phyloP scores from a whole-genome alignment of 139 green algal species.

The Marvania coccoides region DNA sequence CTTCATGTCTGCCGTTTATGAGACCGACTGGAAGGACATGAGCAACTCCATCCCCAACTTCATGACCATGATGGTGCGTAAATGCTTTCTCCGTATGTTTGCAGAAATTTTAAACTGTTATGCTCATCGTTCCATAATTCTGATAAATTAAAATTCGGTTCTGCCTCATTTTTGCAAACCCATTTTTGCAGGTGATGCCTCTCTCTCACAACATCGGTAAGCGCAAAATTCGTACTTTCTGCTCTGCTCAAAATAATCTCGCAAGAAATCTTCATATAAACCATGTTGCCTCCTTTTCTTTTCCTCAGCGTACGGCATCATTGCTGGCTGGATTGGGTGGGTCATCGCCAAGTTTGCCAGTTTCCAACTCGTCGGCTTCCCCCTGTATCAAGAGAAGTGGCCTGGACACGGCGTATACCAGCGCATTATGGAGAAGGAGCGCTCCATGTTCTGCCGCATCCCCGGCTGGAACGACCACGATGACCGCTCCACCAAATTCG shows the following conservation, averaged over 20 bases:
- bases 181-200: neutral
- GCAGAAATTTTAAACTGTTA: too few species aligned
- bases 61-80: neutral
- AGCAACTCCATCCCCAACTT: neutral
- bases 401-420: neutral
- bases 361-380: neutral
- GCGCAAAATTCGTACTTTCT: too few species aligned
- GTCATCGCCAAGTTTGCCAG: neutral
- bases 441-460: slow-evolving; percentile 9
- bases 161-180: too few species aligned
- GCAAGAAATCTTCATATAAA: too few species aligned
- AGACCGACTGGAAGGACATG: slow-evolving; percentile 9
- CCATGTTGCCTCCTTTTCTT: too few species aligned
- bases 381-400: neutral
- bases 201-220: slow-evolving; percentile 9
- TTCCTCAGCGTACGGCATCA: slow-evolving; percentile 14
- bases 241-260: too few species aligned
- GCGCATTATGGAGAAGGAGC: neutral
- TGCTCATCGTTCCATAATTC: neutral
- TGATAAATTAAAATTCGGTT: neutral
- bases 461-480: slow-evolving; percentile 4
- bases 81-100: too few species aligned
- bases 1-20: slow-evolving; percentile 26
- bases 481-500: neutral
- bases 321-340: neutral